Conservation (phyloP, 2,329 filamentous ascomycete species). For the Fusarium verticillioides region DNA sequence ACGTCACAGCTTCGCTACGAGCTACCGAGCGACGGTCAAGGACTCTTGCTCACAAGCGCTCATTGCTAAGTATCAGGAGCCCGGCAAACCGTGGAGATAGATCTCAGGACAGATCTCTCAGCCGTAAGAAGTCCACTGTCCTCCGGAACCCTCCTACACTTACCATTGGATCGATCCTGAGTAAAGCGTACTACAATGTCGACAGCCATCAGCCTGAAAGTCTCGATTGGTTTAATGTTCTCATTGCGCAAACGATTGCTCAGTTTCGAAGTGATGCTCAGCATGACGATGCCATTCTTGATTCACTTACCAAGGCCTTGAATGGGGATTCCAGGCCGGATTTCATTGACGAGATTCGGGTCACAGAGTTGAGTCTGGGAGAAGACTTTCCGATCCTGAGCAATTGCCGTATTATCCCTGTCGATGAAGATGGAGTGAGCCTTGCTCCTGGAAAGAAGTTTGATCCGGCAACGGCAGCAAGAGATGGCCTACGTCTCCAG, state of each 20-base stretch:
- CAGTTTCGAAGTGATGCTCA: conserved; percentile 94
- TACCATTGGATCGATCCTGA: conserved; percentile 92
- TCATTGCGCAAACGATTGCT: conserved; percentile 95
- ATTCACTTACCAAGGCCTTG: conserved; percentile 83
- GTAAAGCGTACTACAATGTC: conserved; percentile 98
- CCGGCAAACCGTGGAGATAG: conserved; percentile 55
- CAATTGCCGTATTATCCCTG: conserved; percentile 94
- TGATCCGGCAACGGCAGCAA: conserved; percentile 62
- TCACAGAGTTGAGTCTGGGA: conserved; percentile 92
- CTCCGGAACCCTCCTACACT: conserved; percentile 78
- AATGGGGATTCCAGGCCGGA: conserved; percentile 90
- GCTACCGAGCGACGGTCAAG: conserved; percentile 79
- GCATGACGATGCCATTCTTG: conserved; percentile 89
- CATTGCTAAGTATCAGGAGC: conserved; percentile 71
- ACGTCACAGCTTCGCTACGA: conserved; percentile 79
- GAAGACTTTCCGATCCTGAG: conserved; percentile 99
- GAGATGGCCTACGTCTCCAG: conserved; percentile 81
- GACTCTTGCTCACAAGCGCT: conserved; percentile 80
- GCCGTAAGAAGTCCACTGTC: conserved; percentile 76
- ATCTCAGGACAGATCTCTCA: conserved; percentile 59
- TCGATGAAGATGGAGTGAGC: conserved; percentile 79
- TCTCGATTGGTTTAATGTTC: conserved; percentile 98
- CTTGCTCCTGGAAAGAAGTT: conserved; percentile 64
- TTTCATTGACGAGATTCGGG: conserved; percentile 91
- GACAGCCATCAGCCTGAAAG: conserved; percentile 96